Base-by-base conservation (phyloP, 768 basidiomycete genomes). In the Phanerodontia chrysosporium region DNA sequence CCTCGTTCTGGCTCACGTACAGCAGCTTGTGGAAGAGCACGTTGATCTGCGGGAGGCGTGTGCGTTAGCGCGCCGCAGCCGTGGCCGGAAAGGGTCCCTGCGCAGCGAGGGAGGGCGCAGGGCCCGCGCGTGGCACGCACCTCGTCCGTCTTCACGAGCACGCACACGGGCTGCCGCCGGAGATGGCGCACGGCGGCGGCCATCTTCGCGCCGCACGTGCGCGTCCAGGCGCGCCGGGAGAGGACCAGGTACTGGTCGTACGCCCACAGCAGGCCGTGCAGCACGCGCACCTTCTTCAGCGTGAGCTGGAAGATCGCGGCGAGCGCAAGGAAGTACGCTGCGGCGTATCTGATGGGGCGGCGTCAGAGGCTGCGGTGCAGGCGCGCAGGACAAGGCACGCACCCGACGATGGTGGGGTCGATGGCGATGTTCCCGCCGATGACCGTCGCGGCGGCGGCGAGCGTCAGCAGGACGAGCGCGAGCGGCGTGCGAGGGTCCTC, bases 1-100 rank as follows among this genome's bases (percentile, higher is more conserved):
- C 83, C 68, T 91, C 89, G 64, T 88, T 90, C 57, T 76, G 74
- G 44, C 75, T 72, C 2, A 89, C 85, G 62, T 90, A 90, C 13
- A 84, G 70, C 28, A 89, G 75, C 78, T 85, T 84, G 52, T 81
- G 79, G 59, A 89, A 82, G 3, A 90, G 63, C 35, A 75, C 74
- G 63, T 87, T 83, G 62, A 90, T 87, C 89, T 91, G 51, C 24
- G 24, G 22, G 14, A 6, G 1, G 4, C 52, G 49, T 13, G 25
- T 10, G 42, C 35, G 24, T 39, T 53, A 16, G 21, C 10, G 28
- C 28, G 2, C 16, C 6, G 7, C 27, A 18, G 52, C 9, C 28
- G 51, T 35, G 21, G 3, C 22, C 16, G 55, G 45, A 45, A 55
- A 51, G 53, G 36, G 53, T 44, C 25, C 25, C 14, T 30, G 21